Base-by-base conservation (phyloP, 768 basidiomycete genomes). In the Agrocybe praecox region DNA sequence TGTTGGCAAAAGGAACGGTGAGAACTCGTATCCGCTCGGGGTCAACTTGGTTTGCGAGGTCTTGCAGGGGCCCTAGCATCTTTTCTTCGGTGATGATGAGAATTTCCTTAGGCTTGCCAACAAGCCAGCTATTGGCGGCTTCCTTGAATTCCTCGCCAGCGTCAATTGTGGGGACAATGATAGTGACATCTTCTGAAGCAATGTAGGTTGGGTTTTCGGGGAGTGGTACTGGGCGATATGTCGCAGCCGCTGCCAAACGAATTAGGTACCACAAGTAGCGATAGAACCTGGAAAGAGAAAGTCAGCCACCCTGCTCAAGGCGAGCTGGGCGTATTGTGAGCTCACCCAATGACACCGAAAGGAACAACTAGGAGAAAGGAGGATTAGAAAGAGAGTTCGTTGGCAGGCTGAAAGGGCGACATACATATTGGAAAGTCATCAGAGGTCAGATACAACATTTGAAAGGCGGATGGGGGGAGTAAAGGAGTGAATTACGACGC, bases 111-210 rank as follows among this genome's bases (percentile, higher is more conserved):
- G 94, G 95, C 62, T 91, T 88, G 64, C 94, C 92, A 62, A 87
- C 87, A 60, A 97, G 89, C 95, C 94, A 96, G 66, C 85, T 89
- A 74, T 90, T 83, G 32, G 94, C 94, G 40, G 93, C 93, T 72
- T 94, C 90, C 76, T 93, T 92, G 80, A 96, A 95, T 72, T 94
- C 93, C 72, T 95, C 93, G 49, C 94, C 95, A 2, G 95, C 94
- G 69, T 97, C 94, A 67, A 97, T 96, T 58, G 94, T 96, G 36
- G 94, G 94, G 2, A 96, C 95, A 58, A 97, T 94, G 69, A 96
- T 96, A 42, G 94, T 97, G 62, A 97, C 94, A 77, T 97, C 94
- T 69, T 97, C 94, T 1, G 84, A 80, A 50, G 94, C 90, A 66
- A 91, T 76, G 69, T 96, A 96, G 19, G 94, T 96, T 1, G 94